phyloP scores from a whole-genome alignment of 225 moss, liverwort and hornwort genomes.

The Sphagnum tenellum region DNA sequence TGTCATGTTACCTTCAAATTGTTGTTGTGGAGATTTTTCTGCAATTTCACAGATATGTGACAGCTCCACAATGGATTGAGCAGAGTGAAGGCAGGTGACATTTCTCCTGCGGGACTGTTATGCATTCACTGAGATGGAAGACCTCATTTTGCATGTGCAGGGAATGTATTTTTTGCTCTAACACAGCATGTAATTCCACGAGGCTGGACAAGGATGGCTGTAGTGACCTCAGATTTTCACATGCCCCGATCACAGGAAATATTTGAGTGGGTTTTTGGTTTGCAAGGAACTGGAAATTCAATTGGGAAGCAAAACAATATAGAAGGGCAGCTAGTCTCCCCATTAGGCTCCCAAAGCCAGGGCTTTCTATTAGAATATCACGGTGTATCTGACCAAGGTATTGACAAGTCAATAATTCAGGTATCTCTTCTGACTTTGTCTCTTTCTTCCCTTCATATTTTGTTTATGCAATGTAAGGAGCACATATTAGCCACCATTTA shows the following conservation, averaged over 20 bases:
- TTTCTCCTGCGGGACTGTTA: no score
- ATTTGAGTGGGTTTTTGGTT: constrained; percentile 62
- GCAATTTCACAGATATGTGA: no score
- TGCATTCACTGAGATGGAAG: neutral
- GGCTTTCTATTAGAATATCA: constrained; percentile 33
- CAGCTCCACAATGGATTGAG: neutral
- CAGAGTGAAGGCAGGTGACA: neutral
- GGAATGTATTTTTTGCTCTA: constrained; percentile 52
- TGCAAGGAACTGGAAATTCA: constrained; percentile 49
- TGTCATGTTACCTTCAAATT: neutral
- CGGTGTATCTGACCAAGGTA: constrained; percentile 35
- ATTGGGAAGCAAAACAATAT: constrained; percentile 3
- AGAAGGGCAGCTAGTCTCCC: neutral
- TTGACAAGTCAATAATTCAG: constrained; percentile 28
- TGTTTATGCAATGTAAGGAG: no score
- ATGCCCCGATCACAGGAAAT: constrained; percentile 43
- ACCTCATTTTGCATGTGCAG: constrained; percentile 6
- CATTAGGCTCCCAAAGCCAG: constrained; percentile 22
- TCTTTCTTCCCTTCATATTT: no score
- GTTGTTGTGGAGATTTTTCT: neutral
- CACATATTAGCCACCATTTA: no score
- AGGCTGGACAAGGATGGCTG: constrained; percentile 56
- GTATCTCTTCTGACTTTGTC: constrained; percentile 4
- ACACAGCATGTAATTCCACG: constrained; percentile 47
- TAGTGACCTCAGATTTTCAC: constrained; percentile 59